Base-by-base conservation (phyloP, 441 rosid genomes). In the Rhodomyrtus psidioides region DNA sequence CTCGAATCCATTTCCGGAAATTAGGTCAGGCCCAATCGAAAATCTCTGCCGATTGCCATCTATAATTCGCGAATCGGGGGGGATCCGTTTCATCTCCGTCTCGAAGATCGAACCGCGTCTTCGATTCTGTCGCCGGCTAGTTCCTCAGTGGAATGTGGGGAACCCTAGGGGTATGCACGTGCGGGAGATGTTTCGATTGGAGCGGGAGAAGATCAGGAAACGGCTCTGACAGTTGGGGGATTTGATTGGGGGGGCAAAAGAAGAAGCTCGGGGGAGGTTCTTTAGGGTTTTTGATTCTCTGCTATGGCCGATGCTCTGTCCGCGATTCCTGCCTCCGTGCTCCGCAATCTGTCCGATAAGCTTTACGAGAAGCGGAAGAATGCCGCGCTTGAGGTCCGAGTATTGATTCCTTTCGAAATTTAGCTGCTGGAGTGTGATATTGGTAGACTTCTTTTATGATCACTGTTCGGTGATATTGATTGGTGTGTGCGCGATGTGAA, bases 301-400 rank as follows among this genome's bases (percentile, higher is more conserved):
- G 89, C 88, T 82, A 96, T 97, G 99, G 94, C 96, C 84, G 99
- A 98, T 90, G 88, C 92, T 83, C 90, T 91, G 83, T 83, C 92
- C 12, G 96, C 87, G 88, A 88, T 98, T 91, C 93, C 99, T 65
- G 83, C 97, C 19, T 87, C 94, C 57, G 94, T 98, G 83, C 88
- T 94, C 83, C 99, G 99, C 76, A 98, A 95, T 91, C 96, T 98
- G 62, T 93, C 99, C 81, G 99, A 98, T 90, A 98, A 96, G 96
- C 98, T 98, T 82, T 98, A 98, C 75, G 99, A 98, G 95, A 98
- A 96, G 94, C 98, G 99, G 81, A 98, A 98, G 88, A 96, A 96
- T 91, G 99, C 99, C 7, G 99, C 99, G 51, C 95, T 96, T 62
- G 99, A 98, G 98, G 99, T 98, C 87, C 81, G 23, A 8, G 30